Evolutionary conservation across 129 eudicot species (phyloP).

Genomic region (Gnaphalium uliginosum): DNA sequence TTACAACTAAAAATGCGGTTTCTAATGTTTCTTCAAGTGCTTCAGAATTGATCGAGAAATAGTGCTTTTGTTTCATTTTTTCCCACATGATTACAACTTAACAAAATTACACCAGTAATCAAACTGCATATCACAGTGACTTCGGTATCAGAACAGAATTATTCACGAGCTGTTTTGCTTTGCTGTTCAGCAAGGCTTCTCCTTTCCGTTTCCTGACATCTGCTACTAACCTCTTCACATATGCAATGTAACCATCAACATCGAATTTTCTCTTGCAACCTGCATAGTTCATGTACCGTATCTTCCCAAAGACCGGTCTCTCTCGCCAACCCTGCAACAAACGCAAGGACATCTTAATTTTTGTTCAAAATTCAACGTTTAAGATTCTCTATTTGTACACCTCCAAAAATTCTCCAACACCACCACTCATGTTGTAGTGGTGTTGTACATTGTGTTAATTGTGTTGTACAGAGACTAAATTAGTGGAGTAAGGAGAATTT

Average conservation of each 20-base stretch:
- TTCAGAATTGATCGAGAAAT: not conserved
- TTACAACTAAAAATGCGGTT: not conserved
- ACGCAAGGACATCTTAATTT: not conserved
- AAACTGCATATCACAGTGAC: not conserved
- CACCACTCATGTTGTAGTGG: too few relatives aligned
- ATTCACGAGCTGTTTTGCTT: constrained; percentile 44
- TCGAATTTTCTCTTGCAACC: constrained; percentile 97
- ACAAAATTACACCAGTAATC: not conserved
- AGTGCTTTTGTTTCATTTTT: not conserved
- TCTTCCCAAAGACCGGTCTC: constrained; percentile 85
- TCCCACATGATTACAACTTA: not conserved
- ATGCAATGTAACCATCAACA: constrained; percentile 82
- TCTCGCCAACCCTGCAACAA: constrained; percentile 85
- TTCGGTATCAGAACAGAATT: not conserved
- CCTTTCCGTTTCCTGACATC: constrained; percentile 86
- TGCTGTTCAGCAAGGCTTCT: constrained; percentile 26
- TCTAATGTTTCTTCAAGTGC: not conserved
- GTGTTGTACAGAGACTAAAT: too few relatives aligned
- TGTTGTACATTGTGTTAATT: too few relatives aligned
- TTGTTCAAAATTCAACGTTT: not conserved
- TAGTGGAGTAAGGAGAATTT: too few relatives aligned
- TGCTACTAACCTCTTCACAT: constrained; percentile 75
- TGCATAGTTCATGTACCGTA: constrained; percentile 91
- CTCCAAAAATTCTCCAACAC: not conserved
- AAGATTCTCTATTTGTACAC: not conserved